Percentiles rank a stretch among this genome's conserved stretches.
phyloP scores from a whole-genome alignment of 352 stramenopile genomes.

The Globisporangium splendens region DNA sequence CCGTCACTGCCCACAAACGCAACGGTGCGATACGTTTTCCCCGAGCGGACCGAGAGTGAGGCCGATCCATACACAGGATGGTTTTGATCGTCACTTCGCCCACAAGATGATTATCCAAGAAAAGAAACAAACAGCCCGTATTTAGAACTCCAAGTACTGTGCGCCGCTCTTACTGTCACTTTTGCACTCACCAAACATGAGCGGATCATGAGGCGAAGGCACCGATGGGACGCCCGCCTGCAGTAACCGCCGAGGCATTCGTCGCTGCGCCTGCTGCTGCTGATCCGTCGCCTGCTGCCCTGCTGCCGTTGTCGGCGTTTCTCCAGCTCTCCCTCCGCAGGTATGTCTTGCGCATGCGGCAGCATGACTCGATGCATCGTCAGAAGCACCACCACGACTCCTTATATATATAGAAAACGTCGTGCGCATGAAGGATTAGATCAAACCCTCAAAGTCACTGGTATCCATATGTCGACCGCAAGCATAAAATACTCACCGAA shows the following conservation, averaged over 20 bases:
- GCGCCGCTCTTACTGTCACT: too few relatives aligned
- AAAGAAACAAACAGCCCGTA: too few relatives aligned
- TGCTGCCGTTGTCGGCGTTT: neutral
- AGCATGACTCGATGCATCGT: neutral
- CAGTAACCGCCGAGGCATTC: slow-evolving; percentile 24
- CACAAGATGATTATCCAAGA: slow-evolving; percentile 50
- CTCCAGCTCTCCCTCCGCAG: too few relatives aligned
- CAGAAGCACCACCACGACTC: slow-evolving; percentile 3
- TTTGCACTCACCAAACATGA: slow-evolving; percentile 43
- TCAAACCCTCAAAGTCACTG: too few relatives aligned
- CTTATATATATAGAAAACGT: neutral
- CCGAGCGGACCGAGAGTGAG: slow-evolving; percentile 49
- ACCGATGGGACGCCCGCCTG: slow-evolving; percentile 23
- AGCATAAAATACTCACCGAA: too few relatives aligned
- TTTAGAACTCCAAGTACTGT: too few relatives aligned
- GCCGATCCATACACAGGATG: slow-evolving; percentile 55
- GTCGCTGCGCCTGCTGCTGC: slow-evolving; percentile 6
- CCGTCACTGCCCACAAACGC: slow-evolving; percentile 30
- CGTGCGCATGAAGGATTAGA: too few relatives aligned
- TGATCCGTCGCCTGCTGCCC: neutral
- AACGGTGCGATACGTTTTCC: slow-evolving; percentile 39
- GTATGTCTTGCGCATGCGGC: slow-evolving; percentile 1
- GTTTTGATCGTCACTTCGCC: slow-evolving; percentile 48
- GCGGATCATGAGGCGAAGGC: slow-evolving; percentile 37
- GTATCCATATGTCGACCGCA: too few relatives aligned